Evolutionary conservation across 768 basidiomycete genomes (phyloP).

Genomic region (Lactifluus rugatus): DNA sequence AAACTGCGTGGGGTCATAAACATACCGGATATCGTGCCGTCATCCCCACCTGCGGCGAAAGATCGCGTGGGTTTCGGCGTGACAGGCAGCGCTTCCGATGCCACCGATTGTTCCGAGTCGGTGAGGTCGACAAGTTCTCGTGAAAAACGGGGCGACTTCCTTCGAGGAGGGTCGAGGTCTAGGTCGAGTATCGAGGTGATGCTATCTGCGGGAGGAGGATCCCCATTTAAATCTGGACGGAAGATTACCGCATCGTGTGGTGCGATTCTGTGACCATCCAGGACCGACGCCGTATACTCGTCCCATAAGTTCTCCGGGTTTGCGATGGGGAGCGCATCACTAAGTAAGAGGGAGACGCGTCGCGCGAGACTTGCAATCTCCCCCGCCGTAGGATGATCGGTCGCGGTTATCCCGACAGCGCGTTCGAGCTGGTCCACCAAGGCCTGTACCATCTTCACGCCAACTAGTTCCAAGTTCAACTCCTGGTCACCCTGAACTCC

Average conservation of each 20-base stretch:
- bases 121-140: conserved; percentile 30
- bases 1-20: neutral
- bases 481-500: conserved; percentile 7
- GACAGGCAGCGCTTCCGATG: conserved; percentile 35
- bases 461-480: conserved; percentile 10
- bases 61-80: conserved; percentile 35
- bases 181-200: conserved; percentile 21
- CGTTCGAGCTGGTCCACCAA: conserved; percentile 11
- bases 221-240: conserved; percentile 5
- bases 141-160: conserved; percentile 3
- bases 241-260: conserved; percentile 10
- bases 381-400: neutral
- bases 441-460: conserved; percentile 10
- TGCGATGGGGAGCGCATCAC: conserved; percentile 1
- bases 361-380: conserved; percentile 15
- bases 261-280: conserved; percentile 13
- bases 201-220: conserved; percentile 6
- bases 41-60: conserved; percentile 29
- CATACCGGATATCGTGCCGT: conserved; percentile 12
- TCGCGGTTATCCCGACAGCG: conserved; percentile 10
- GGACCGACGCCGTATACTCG: conserved; percentile 2
- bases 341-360: conserved; percentile 16
- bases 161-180: conserved; percentile 17
- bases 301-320: conserved; percentile 1
- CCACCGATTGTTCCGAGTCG: conserved; percentile 37